Conservation (phyloP, 495 filamentous ascomycete species). For the Xylaria sp. region DNA sequence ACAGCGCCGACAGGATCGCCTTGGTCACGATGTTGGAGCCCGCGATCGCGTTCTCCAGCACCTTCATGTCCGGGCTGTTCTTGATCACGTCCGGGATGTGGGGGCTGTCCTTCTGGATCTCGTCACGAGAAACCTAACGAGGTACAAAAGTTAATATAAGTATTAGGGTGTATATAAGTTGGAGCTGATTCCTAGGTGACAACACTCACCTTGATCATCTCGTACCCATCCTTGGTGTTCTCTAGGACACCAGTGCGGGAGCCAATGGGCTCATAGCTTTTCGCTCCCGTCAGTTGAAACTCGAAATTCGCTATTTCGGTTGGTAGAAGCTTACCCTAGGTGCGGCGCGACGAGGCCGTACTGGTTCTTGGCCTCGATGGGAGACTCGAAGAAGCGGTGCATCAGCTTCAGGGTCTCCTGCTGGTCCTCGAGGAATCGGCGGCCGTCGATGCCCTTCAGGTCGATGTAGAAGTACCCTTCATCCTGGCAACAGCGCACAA, state of each 20-base stretch:
- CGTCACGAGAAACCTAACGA: slow-evolving; percentile 48
- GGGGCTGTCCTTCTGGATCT: slow-evolving; percentile 54
- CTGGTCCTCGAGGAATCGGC: slow-evolving; percentile 54
- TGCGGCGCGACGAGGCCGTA: slow-evolving; percentile 55
- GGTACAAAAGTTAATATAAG: background rate
- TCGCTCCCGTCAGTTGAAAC: slow-evolving; percentile 20
- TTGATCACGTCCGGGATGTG: slow-evolving; percentile 55
- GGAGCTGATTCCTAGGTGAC: slow-evolving; percentile 1
- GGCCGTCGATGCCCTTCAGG: slow-evolving; percentile 55
- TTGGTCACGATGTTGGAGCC: slow-evolving; percentile 59
- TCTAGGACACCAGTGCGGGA: slow-evolving; percentile 55
- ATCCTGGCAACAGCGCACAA: slow-evolving; percentile 55
- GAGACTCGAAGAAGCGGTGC: slow-evolving; percentile 58
- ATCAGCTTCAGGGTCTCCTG: slow-evolving; percentile 58
- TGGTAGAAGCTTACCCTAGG: slow-evolving; percentile 41
- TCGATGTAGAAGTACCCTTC: slow-evolving; percentile 65
- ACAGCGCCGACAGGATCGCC: slow-evolving; percentile 58
- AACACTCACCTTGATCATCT: slow-evolving; percentile 58
- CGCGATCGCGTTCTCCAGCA: slow-evolving; percentile 55
- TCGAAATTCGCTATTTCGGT: slow-evolving; percentile 26
- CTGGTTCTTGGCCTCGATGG: slow-evolving; percentile 58
- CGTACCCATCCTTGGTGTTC: slow-evolving; percentile 60
- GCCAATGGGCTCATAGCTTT: slow-evolving; percentile 60
- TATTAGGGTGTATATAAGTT: slow-evolving; percentile 15
- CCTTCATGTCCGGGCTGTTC: slow-evolving; percentile 54